Percentiles rank a stretch among this genome's conserved stretches.
Evolutionary conservation across 2,329 filamentous ascomycete genomes (phyloP).

Genomic region (Colletotrichum tropicicola): DNA sequence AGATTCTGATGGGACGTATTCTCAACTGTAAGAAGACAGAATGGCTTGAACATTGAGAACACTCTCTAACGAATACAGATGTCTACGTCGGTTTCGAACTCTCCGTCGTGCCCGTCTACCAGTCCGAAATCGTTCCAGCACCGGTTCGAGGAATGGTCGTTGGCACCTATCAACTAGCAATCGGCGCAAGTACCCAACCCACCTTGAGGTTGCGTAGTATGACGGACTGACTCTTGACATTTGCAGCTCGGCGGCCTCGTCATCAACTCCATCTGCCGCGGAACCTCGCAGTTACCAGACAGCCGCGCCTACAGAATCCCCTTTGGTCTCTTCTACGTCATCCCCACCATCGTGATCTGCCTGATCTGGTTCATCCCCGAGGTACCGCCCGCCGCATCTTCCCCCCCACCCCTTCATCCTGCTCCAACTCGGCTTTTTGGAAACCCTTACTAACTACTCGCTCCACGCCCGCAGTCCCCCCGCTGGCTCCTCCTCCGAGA

Average conservation of each 20-base stretch:
- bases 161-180: slow-evolving; percentile 43
- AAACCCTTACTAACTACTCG: background rate
- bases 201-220: too few species aligned
- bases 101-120: slow-evolving; percentile 45
- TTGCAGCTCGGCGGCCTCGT: slow-evolving; percentile 35
- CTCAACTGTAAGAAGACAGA: slow-evolving; percentile 38
- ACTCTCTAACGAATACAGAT: slow-evolving; percentile 20
- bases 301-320: slow-evolving; percentile 45
- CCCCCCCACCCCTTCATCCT: background rate
- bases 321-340: slow-evolving; percentile 43
- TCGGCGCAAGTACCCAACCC: slow-evolving; percentile 31
- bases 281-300: slow-evolving; percentile 38
- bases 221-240: too few species aligned
- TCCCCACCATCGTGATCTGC: slow-evolving; percentile 39
- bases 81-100: slow-evolving; percentile 51
- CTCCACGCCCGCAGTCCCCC: slow-evolving; percentile 33
- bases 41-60: background rate
- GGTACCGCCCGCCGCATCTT: slow-evolving; percentile 18
- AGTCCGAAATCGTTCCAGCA: slow-evolving; percentile 44
- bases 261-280: slow-evolving; percentile 39
- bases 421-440: background rate
- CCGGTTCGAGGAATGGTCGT: slow-evolving; percentile 43
- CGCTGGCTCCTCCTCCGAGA: slow-evolving; percentile 40
- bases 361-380: slow-evolving; percentile 40
- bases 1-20: slow-evolving; percentile 45